Conservation (phyloP, 192 early-diverging fungal genomes). For the Geranomyces michiganensis region DNA sequence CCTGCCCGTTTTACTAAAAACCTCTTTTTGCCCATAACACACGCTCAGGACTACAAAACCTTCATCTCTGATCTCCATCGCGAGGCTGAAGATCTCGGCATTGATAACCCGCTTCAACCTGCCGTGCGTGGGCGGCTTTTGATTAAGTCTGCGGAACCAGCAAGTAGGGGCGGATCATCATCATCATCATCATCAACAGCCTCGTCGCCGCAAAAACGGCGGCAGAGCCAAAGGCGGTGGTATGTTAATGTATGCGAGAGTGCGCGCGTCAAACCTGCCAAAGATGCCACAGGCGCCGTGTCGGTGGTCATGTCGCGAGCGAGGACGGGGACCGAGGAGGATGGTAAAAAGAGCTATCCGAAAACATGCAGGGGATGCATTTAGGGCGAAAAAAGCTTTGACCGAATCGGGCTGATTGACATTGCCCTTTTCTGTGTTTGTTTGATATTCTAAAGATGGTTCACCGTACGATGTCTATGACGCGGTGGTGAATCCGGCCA, state of each 20-base stretch:
- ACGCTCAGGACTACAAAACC: neutral
- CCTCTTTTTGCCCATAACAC: neutral
- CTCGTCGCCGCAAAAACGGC: neutral
- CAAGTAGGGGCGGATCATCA: neutral
- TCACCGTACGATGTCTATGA: conserved; percentile 19
- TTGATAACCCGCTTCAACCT: neutral
- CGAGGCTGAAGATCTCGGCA: neutral
- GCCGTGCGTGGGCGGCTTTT: neutral
- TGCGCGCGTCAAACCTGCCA: neutral
- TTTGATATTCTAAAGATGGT: conserved; percentile 9
- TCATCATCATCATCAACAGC: too few species aligned
- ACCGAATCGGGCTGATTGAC: too few species aligned
- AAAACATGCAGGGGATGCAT: too few species aligned
- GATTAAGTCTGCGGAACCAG: neutral
- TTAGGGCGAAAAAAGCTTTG: too few species aligned
- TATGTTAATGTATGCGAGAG: conserved; percentile 22
- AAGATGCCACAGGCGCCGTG: neutral
- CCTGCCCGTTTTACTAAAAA: neutral
- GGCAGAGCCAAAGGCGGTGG: too few species aligned
- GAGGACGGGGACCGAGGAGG: neutral
- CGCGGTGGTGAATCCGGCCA: conserved; percentile 13
- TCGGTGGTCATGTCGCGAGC: conserved; percentile 15
- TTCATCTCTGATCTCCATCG: neutral
- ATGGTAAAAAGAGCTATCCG: neutral
- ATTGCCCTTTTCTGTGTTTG: too few species aligned